Conservation (phyloP, 345 rosid genomes). For the Lepidium sativum region DNA sequence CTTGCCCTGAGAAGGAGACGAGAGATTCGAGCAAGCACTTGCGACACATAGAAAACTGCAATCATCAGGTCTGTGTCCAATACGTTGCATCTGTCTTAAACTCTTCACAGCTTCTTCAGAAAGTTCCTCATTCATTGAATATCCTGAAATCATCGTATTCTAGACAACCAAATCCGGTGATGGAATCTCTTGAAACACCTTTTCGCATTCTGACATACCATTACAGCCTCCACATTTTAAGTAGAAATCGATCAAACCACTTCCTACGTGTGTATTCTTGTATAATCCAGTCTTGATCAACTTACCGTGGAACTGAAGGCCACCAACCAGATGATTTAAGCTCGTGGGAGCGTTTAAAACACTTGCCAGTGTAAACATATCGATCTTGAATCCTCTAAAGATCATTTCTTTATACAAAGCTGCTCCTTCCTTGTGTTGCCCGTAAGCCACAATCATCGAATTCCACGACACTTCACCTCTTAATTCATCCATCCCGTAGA, state of each 20-base stretch:
- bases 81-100: slow-evolving; percentile 50
- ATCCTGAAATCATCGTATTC: slow-evolving; percentile 91
- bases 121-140: slow-evolving; percentile 55
- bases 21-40: slow-evolving; percentile 65
- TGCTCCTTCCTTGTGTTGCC: slow-evolving; percentile 68
- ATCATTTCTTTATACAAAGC: slow-evolving; percentile 61
- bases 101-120: slow-evolving; percentile 60
- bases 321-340: slow-evolving; percentile 48
- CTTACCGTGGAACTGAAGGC: slow-evolving; percentile 67
- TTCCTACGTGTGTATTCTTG: slow-evolving; percentile 68
- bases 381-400: slow-evolving; percentile 42
- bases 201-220: slow-evolving; percentile 43
- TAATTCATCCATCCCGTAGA: slow-evolving; percentile 46
- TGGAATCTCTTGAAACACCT: slow-evolving; percentile 60
- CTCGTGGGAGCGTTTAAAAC: slow-evolving; percentile 67
- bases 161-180: slow-evolving; percentile 69
- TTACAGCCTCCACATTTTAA: slow-evolving; percentile 54
- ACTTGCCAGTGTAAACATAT: slow-evolving; percentile 78
- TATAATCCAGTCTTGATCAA: slow-evolving; percentile 64
- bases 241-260: slow-evolving; percentile 85
- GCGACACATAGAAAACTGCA: slow-evolving; percentile 76
- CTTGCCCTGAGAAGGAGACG: slow-evolving; percentile 73
- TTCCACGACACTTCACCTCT: slow-evolving; percentile 92
- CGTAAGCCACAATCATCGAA: slow-evolving; percentile 81
- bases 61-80: slow-evolving; percentile 71